Evolutionary conservation across 306 rosid species (phyloP).

Genomic region (Malus fusca): DNA sequence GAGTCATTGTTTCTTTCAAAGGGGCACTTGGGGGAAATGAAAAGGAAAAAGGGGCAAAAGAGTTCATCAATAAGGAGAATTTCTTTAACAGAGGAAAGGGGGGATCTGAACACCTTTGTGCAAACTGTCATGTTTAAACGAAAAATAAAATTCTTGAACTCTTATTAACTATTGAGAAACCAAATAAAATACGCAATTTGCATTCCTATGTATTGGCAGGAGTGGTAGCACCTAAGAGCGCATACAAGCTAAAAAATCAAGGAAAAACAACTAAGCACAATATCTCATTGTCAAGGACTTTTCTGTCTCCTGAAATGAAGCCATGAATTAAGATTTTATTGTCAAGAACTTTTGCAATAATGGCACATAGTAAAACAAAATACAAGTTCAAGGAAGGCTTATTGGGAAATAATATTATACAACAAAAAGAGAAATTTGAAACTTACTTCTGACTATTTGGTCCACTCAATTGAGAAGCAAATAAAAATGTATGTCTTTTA

Average conservation of each 20-base stretch:
- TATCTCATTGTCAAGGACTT: background rate
- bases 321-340: background rate
- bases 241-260: background rate
- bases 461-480: conserved; percentile 37
- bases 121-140: background rate
- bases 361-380: background rate
- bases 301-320: background rate
- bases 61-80: background rate
- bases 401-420: background rate
- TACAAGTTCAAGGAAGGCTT: background rate
- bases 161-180: background rate
- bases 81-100: background rate
- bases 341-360: background rate
- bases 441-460: conserved; percentile 55
- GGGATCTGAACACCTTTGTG: background rate
- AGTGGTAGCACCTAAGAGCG: background rate
- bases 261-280: background rate
- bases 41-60: background rate
- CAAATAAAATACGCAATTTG: background rate
- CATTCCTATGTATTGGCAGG: background rate
- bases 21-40: background rate
- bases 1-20: background rate
- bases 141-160: background rate
- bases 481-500: conserved; percentile 39
- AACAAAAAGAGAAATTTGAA: conserved; percentile 11